Conservation (phyloP, 352 stramenopile species). For the Globisporangium echinulatum region DNA sequence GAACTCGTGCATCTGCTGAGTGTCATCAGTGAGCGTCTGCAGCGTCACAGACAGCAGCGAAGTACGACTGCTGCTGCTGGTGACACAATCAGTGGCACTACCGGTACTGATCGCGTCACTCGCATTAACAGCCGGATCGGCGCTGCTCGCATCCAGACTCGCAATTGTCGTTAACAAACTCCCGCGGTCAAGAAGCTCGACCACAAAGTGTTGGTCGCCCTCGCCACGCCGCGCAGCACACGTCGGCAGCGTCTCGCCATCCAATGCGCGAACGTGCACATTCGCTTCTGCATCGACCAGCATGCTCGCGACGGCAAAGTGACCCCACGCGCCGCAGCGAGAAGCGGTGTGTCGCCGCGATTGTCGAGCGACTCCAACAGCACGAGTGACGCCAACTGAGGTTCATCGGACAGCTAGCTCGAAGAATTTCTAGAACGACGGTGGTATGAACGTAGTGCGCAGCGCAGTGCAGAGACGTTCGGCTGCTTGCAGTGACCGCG, state of each 20-base stretch:
- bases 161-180: not conserved
- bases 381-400: too few relatives aligned
- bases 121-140: not conserved
- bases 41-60: conserved; percentile 1
- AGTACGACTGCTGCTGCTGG: not conserved
- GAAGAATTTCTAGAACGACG: not conserved
- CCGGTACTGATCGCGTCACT: too few relatives aligned
- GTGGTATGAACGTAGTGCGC: not conserved
- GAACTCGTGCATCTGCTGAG: not conserved
- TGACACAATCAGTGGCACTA: too few relatives aligned
- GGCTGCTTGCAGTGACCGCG: not conserved
- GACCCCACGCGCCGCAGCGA: not conserved
- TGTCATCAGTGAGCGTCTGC: conserved; percentile 3
- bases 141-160: too few relatives aligned
- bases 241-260: conserved; percentile 5
- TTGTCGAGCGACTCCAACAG: not conserved
- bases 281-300: not conserved
- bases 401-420: too few relatives aligned
- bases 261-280: not conserved
- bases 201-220: not conserved
- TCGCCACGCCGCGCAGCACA: conserved; percentile 1
- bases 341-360: not conserved
- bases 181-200: not conserved
- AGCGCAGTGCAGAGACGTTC: not conserved
- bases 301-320: not conserved